These are phyloP conservation scores for Penicillium herquei DNA, from an alignment of 495 filamentous ascomycete genomes.

Conservation along the genomic window DNA sequence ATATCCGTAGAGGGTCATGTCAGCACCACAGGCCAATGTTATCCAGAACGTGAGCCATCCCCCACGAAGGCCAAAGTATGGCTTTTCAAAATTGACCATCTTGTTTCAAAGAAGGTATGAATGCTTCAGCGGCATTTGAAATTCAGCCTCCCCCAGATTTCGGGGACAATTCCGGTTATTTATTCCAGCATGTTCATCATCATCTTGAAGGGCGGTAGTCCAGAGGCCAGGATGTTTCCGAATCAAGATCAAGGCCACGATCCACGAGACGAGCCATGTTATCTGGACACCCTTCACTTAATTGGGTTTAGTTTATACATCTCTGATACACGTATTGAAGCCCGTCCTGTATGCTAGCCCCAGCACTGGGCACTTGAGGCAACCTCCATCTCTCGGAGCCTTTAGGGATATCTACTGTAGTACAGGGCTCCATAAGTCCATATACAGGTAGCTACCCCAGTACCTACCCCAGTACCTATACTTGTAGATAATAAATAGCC, in stretches of 20 bases:
- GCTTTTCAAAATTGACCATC: conserved; percentile 1
- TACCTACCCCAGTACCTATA: no score
- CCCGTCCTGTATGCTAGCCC: no score
- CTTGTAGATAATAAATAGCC: no score
- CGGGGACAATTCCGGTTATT: background rate
- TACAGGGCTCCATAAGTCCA: no score
- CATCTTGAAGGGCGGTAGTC: background rate
- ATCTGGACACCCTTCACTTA: no score
- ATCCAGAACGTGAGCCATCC: conserved; percentile 25
- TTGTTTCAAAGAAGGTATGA: background rate
- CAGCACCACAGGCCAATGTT: conserved; percentile 16
- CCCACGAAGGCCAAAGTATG: conserved; percentile 20
- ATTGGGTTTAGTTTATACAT: no score
- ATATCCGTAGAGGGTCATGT: conserved; percentile 19
- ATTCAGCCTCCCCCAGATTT: background rate
- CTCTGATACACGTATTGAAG: no score
- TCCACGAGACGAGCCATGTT: conserved; percentile 2
- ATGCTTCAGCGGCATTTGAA: background rate
- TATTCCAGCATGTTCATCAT: background rate
- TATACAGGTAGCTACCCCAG: no score
- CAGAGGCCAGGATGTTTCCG: background rate
- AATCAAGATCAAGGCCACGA: background rate
- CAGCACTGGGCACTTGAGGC: no score
- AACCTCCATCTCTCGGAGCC: no score
- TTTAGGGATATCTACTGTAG: no score